Conservation (phyloP, 441 rosid genomes). For the Erysimum pusillum region DNA sequence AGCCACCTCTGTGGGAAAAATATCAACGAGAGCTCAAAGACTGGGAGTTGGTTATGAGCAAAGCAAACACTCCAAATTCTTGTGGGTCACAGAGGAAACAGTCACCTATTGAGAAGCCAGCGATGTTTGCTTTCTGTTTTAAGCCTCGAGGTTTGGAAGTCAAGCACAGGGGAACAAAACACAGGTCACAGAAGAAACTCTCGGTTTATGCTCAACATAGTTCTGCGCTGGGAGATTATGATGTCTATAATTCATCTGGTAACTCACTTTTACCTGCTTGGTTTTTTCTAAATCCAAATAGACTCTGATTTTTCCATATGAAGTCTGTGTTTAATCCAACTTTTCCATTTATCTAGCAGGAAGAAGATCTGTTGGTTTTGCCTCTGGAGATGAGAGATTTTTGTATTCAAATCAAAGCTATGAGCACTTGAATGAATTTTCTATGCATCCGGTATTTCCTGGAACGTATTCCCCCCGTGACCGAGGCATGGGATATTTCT, state of each 20-base stretch:
- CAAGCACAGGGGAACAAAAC: constrained; percentile 88
- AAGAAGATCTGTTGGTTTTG: constrained; percentile 74
- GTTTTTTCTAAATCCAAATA: constrained; percentile 6
- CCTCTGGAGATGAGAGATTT: constrained; percentile 74
- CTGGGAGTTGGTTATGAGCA: constrained; percentile 76
- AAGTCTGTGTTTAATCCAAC: constrained; percentile 34
- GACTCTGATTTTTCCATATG: constrained; percentile 10
- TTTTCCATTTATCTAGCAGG: constrained; percentile 54
- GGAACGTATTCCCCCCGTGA: constrained; percentile 66
- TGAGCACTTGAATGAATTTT: constrained; percentile 68
- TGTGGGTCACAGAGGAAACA: constrained; percentile 65
- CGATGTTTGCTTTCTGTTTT: constrained; percentile 95
- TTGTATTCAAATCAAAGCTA: constrained; percentile 60
- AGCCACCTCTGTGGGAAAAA: constrained; percentile 95
- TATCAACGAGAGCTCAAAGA: constrained; percentile 82
- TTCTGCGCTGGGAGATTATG: constrained; percentile 55
- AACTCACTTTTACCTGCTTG: constrained; percentile 11
- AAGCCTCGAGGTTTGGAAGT: constrained; percentile 97
- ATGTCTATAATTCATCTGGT: constrained; percentile 39
- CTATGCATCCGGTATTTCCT: constrained; percentile 61
- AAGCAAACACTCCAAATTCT: constrained; percentile 48
- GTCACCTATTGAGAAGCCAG: constrained; percentile 72
- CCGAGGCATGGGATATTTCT: constrained; percentile 55
- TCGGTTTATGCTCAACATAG: constrained; percentile 70
- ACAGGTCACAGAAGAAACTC: constrained; percentile 76